Base-by-base conservation (phyloP, 306 rosid genomes). In the Cucurbita argyrosperma region DNA sequence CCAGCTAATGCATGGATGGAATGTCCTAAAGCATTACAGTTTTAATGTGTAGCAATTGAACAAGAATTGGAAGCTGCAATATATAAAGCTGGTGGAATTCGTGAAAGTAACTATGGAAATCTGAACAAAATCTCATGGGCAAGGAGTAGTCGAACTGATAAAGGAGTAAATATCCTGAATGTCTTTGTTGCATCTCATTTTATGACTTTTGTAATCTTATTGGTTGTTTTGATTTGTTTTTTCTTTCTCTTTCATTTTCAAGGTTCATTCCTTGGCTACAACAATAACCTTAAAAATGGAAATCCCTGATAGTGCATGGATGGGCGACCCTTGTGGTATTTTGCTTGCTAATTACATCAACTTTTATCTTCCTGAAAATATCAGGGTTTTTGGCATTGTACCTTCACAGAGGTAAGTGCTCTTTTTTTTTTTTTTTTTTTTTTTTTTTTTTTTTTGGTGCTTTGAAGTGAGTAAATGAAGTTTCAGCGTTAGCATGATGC, bases 81-180 rank as follows among this genome's bases (percentile, higher is more conserved):
- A 39, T 94, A 49, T 79, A 89, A 90, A 76, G 92, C 90, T 0
- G 98, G 98, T 52, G 98, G 98, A 37, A 94, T 94, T 65, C 81
- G 83, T 0, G 85, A 90, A 1, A 87, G 92, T 78, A 94, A 94
- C 80, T 88, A 81, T 11, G 95, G 97, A 77, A 79, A 94, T 80
- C 84, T 94, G 53, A 75, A 88, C 69, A 94, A 89, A 71, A 89
- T 94, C 59, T 82, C 87, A 16, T 94, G 95, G 96, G 94, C 92
- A 30, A 86, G 96, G 87, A 94, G 97, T 53, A 94, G 98, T 84
- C 85, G 98, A 43, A 94, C 96, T 3, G 97, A 94, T 85, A 94
- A 94, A 88, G 97, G 98, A 76, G 98, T 94, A 90, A 88, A 38
- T 82, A 0, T 65, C 49, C 23, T 21, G 18, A 67, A 19, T 67